These are phyloP conservation scores for Xylaria cubensis DNA, from an alignment of 495 filamentous ascomycete species.

Conservation along the genomic window DNA sequence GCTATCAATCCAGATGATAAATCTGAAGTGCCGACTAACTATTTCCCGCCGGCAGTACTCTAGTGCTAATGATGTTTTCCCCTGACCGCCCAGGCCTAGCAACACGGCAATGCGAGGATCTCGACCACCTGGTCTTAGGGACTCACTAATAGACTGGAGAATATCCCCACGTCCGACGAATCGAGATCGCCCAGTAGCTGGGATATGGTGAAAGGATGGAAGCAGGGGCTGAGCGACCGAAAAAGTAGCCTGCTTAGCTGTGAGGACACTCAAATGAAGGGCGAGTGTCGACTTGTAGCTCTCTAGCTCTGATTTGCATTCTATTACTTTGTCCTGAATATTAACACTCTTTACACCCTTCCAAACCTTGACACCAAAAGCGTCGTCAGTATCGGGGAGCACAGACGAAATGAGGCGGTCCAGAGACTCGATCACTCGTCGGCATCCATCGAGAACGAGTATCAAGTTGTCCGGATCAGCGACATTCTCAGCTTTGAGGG, in stretches of 20 bases:
- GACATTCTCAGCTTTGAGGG: slow-evolving; percentile 2
- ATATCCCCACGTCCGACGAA: slow-evolving; percentile 13
- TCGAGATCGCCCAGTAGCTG: slow-evolving; percentile 10
- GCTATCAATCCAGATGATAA: slow-evolving; percentile 14
- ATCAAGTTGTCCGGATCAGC: slow-evolving; percentile 1
- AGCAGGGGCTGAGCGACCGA: neutral
- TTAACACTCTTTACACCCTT: slow-evolving; percentile 8
- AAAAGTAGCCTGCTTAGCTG: neutral
- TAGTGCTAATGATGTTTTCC: slow-evolving; percentile 10
- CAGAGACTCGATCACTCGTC: slow-evolving; percentile 18
- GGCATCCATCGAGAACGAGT: slow-evolving; percentile 18
- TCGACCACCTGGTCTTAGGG: slow-evolving; percentile 4
- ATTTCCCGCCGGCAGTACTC: slow-evolving; percentile 15
- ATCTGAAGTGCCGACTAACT: slow-evolving; percentile 16
- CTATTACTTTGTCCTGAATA: neutral
- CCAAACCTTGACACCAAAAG: slow-evolving; percentile 12
- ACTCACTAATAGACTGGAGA: slow-evolving; percentile 17
- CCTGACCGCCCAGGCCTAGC: slow-evolving; percentile 18
- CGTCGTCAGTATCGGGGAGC: neutral
- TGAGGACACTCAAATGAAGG: slow-evolving; percentile 7
- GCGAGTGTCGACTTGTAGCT: slow-evolving; percentile 20
- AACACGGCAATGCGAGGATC: slow-evolving; percentile 14
- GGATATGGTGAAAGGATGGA: slow-evolving; percentile 10
- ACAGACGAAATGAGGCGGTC: slow-evolving; percentile 11
- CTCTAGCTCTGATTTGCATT: slow-evolving; percentile 16